Evolutionary conservation across 257 asterid species (phyloP).

Genomic region (Hygrophila difformis): DNA sequence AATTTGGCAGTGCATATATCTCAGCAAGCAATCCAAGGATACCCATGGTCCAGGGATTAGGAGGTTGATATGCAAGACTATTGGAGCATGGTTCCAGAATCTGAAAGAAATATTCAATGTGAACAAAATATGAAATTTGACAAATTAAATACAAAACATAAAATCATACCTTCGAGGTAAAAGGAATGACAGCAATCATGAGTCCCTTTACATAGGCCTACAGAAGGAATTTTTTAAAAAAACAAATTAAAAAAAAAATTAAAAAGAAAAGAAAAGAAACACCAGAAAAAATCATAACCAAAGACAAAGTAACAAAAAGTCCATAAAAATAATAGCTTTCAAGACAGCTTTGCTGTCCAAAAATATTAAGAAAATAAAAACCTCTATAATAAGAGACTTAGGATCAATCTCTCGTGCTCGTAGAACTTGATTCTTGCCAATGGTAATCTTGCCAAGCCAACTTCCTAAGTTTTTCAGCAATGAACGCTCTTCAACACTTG

Average conservation of each 20-base stretch:
- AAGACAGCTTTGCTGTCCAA: not conserved
- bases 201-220: constrained; percentile 95
- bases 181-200: constrained; percentile 97
- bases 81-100: constrained; percentile 82
- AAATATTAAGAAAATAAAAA: constrained; percentile 18
- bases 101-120: constrained; percentile 32
- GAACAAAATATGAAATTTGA: not conserved
- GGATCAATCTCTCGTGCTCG: constrained; percentile 94
- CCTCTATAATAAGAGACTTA: constrained; percentile 79
- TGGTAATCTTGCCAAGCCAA: constrained; percentile 99
- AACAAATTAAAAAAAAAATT: constrained; percentile 11
- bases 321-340: too few species aligned
- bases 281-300: not conserved
- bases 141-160: constrained; percentile 6
- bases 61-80: constrained; percentile 95
- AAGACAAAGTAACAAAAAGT: too few species aligned
- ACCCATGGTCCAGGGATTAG: constrained; percentile 99
- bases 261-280: not conserved
- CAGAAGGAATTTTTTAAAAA: too few species aligned
- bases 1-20: constrained; percentile 91
- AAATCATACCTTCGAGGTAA: constrained; percentile 78
- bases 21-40: constrained; percentile 88
- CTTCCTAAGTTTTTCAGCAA: constrained; percentile 90
- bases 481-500: constrained; percentile 94
- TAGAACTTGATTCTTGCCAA: constrained; percentile 87